These are phyloP conservation scores for Verbena officinalis DNA, from an alignment of 257 asterid species.

Conservation along the genomic window DNA sequence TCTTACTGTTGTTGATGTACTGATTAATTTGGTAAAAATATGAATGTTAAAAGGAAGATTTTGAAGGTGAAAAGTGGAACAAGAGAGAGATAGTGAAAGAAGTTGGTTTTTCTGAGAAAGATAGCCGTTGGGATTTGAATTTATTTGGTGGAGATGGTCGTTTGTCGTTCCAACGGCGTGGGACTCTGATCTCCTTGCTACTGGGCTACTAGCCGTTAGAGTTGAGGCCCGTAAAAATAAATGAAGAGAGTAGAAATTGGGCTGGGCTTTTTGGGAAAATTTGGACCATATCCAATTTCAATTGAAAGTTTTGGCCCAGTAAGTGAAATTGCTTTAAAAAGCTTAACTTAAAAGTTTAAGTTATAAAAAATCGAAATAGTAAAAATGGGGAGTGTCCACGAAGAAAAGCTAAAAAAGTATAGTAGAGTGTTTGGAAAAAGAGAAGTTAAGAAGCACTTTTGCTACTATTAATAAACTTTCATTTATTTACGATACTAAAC, in stretches of 20 bases:
- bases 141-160: conserved; percentile 15
- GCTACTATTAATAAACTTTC: no score
- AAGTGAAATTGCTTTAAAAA: neutral
- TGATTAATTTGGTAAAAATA: neutral
- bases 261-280: conserved; percentile 19
- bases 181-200: conserved; percentile 2
- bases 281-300: no score
- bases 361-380: no score
- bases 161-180: conserved; percentile 26
- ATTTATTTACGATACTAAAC: no score
- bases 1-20: conserved; percentile 1
- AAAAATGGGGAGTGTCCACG: no score
- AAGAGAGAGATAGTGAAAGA: conserved; percentile 27
- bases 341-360: no score
- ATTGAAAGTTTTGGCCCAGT: neutral
- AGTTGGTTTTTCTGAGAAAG: conserved; percentile 29
- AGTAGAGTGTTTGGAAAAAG: no score
- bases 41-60: conserved; percentile 7
- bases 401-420: no score
- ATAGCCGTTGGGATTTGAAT: conserved; percentile 53
- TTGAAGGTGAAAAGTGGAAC: conserved; percentile 22
- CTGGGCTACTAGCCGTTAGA: conserved; percentile 41
- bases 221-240: conserved; percentile 17
- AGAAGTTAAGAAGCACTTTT: no score
- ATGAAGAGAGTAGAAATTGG: neutral